Base-by-base conservation (phyloP, 345 rosid species). In the Brassica carinata region DNA sequence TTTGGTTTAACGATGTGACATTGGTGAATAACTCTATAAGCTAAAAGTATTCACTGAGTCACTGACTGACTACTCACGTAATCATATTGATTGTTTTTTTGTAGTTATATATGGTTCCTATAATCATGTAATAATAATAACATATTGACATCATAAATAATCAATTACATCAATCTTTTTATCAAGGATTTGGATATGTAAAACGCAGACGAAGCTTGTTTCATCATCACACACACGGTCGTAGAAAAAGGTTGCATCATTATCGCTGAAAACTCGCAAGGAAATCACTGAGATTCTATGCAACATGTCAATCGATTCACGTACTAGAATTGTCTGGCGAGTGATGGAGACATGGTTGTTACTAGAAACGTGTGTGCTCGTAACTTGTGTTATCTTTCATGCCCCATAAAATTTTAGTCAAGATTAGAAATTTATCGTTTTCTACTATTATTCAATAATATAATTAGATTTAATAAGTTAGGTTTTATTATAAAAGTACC, bases 401-500 rank as follows among this genome's bases (percentile, higher is more conserved):
- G 70, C 64, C 78, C 65, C 31, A 18, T 53, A n/a, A 53, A 53
- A 53, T 53, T n/a, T 0, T 5, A 53, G 58, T 53, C 2, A 1
- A n/a, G 58, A 53, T 0, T 53, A 14, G 58, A 53, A 51, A 51
- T 51, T 51, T 14, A 14, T 51, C 58, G 7, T 51, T 51, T 14
- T 51, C 7, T 51, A 51, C 58, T 51, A 45, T 11, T 48, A 48
- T 48, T 57, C 26, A 62, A 31, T 61, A 15, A 30, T 30, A 58
- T 2, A 67, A 29, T 17, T 38, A 19, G 27, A 34, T 31, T 31
- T 8, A 48, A 64, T 30, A 45, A 51, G 23, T 2, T 77, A 43
- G 61, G 61, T 63, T 80, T 74, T 69, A 36, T 62, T 34, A 63
- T 48, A 62, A 80, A 74, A 68, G 75, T 74, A 74, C 79, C 23